Percentiles rank a stretch among this genome's conserved stretches.
Conservation (phyloP, 2,329 filamentous ascomycete species). For the Gliomastix tumulicola region DNA sequence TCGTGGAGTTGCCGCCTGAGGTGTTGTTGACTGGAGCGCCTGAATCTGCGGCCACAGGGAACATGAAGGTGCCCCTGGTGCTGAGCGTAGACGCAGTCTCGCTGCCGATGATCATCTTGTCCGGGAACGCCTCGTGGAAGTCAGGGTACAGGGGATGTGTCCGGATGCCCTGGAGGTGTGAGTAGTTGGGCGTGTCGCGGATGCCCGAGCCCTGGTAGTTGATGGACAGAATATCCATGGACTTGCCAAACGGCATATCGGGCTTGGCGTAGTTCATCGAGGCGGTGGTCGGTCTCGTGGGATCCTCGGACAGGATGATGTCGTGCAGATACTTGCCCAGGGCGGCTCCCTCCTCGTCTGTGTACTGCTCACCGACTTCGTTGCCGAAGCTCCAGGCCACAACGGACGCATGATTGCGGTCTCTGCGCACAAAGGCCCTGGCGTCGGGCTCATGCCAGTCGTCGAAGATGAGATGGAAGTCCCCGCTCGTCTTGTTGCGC, state of each 20-base stretch:
- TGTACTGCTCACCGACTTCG: conserved; percentile 41
- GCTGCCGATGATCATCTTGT: conserved; percentile 36
- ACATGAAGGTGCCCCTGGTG: conserved; percentile 43
- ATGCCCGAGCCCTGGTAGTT: conserved; percentile 51
- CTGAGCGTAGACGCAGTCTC: conserved; percentile 38
- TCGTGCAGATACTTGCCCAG: conserved; percentile 26
- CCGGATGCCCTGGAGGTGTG: conserved; percentile 18
- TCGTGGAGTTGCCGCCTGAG: conserved; percentile 27
- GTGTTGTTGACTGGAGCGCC: conserved; percentile 28
- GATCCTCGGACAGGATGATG: conserved; percentile 38
- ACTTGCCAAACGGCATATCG: conserved; percentile 24
- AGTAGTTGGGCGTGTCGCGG: conserved; percentile 18
- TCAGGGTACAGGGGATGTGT: conserved; percentile 23
- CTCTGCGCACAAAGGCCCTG: conserved; percentile 41
- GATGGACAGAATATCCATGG: conserved; percentile 39
- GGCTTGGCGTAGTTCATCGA: conserved; percentile 39
- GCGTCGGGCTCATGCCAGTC: conserved; percentile 49
- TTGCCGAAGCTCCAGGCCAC: conserved; percentile 48
- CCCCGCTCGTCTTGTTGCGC: conserved; percentile 34
- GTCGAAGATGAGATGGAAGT: conserved; percentile 42
- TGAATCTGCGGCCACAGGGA: conserved; percentile 35
- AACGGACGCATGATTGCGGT: conserved; percentile 47
- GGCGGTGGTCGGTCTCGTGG: conserved; percentile 34
- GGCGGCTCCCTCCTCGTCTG: conserved; percentile 17
- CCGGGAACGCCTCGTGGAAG: conserved; percentile 36